Base-by-base conservation (phyloP, 441 rosid genomes). In the Syzygium syzygioides region DNA sequence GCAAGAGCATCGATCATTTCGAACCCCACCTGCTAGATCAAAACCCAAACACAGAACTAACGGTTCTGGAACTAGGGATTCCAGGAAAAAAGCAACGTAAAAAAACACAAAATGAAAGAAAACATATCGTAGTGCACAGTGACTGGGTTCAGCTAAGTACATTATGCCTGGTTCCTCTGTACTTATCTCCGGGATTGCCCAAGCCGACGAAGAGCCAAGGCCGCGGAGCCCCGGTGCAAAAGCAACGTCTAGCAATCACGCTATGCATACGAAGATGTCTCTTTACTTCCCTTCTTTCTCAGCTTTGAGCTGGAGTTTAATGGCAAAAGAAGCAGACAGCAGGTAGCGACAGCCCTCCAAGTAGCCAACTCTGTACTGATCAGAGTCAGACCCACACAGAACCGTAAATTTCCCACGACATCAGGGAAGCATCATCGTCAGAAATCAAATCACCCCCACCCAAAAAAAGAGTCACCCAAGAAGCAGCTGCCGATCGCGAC, bases 121-220 rank as follows among this genome's bases (percentile, higher is more conserved):
- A 59, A 34, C 45, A 37, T n/a, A n/a, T 85, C 13, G 26, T 19
- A 56, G 62, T 30, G 87, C 66, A 28, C 59, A 55, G 50, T 85
- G 52, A 55, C 59, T 28, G 52, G 64, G 50, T 26, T 19, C 64
- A 55, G 64, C 23, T 34, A 55, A 19, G 48, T 93, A 96, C 99
- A 93, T 96, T 96, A 93, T 96, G 96, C 89, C 99, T 92, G 34
- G 99, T 96, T 89, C 97, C 97, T 90, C 91, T 92, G 91, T 89
- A 96, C 91, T 96, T 97, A 32, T 96, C 98, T 4, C 99, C 99
- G 2, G 98, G 99, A 89, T 97, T 97, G 13, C 98, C 99, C 91
- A 97, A 89, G n/a, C 98, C 99, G 30, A 94, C 91, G 91, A 97
- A 95, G 55, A 96, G 94, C 99, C 99, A 97, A 32, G 98, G 98